These are phyloP conservation scores for Forsythia viridissima DNA, from an alignment of 257 asterid genomes.

Conservation along the genomic window DNA sequence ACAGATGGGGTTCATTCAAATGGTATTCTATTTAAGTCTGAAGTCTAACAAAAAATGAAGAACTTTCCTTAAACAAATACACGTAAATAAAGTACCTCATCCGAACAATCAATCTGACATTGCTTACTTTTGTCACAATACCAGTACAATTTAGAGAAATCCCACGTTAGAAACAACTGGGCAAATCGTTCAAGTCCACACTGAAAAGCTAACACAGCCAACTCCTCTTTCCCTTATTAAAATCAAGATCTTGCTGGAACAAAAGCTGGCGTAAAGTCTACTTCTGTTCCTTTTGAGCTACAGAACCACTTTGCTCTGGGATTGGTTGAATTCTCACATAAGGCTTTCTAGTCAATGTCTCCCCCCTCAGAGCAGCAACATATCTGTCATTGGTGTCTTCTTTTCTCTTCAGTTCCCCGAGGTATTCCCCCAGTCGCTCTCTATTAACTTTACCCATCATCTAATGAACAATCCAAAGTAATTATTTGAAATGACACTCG, in stretches of 20 bases:
- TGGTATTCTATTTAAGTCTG: background rate
- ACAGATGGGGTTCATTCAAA: background rate
- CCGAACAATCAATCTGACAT: conserved; percentile 12
- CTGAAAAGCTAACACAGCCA: background rate
- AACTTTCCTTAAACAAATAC: background rate
- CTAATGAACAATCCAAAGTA: conserved; percentile 33
- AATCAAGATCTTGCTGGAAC: conserved; percentile 8
- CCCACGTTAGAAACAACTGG: background rate
- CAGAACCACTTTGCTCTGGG: conserved; percentile 38
- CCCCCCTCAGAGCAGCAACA: conserved; percentile 88
- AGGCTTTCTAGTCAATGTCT: conserved; percentile 86
- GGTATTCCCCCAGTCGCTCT: conserved; percentile 87
- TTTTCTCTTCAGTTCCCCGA: conserved; percentile 81
- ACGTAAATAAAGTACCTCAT: background rate
- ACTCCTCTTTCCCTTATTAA: background rate
- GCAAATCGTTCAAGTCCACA: conserved; percentile 18
- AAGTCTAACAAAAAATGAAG: no score
- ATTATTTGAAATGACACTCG: background rate
- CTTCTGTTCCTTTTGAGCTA: conserved; percentile 40
- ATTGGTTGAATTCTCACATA: conserved; percentile 84
- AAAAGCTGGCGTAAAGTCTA: conserved; percentile 13
- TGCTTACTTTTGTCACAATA: conserved; percentile 9
- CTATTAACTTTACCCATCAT: conserved; percentile 90
- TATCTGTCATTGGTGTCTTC: conserved; percentile 92
- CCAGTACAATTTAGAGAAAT: background rate